These are phyloP conservation scores for Scheffersomyces lignicola DNA, from an alignment of 1,139 yeast species.

Conservation along the genomic window DNA sequence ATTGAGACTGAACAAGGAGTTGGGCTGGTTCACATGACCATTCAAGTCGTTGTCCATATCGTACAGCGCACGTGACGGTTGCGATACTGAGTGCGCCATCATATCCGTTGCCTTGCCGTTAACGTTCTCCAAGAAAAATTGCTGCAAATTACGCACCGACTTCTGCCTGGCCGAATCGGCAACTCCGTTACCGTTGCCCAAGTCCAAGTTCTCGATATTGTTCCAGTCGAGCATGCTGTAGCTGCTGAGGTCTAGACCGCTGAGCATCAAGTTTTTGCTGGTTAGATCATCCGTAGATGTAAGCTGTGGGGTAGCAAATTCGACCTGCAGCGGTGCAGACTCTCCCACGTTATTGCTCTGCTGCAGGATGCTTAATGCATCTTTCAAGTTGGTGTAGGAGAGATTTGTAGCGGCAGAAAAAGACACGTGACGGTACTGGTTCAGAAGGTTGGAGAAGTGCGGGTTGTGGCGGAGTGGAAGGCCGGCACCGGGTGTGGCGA, in stretches of 20 bases:
- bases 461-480: constrained; percentile 7
- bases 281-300: constrained; percentile 27
- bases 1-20: background rate
- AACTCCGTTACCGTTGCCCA: constrained; percentile 13
- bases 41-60: background rate
- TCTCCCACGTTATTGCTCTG: constrained; percentile 18
- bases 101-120: constrained; percentile 23
- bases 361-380: constrained; percentile 24
- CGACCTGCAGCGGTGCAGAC: constrained; percentile 61
- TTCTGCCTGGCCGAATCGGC: constrained; percentile 11
- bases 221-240: constrained; percentile 32
- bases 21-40: background rate
- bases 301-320: constrained; percentile 78
- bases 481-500: background rate
- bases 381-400: constrained; percentile 61
- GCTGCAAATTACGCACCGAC: constrained; percentile 14
- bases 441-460: constrained; percentile 5
- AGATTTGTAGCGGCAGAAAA: constrained; percentile 78
- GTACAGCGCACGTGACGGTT: no score
- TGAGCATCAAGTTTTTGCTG: constrained; percentile 18
- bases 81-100: no score
- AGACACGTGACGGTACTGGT: constrained; percentile 60
- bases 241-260: constrained; percentile 26
- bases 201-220: constrained; percentile 31
- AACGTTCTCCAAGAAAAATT: constrained; percentile 13